A percentile compares a stretch with the other conserved stretches of the same genome.
Evolutionary conservation across 2,329 filamentous ascomycete genomes (phyloP).

Genomic region (Amauroascus verrucosus): DNA sequence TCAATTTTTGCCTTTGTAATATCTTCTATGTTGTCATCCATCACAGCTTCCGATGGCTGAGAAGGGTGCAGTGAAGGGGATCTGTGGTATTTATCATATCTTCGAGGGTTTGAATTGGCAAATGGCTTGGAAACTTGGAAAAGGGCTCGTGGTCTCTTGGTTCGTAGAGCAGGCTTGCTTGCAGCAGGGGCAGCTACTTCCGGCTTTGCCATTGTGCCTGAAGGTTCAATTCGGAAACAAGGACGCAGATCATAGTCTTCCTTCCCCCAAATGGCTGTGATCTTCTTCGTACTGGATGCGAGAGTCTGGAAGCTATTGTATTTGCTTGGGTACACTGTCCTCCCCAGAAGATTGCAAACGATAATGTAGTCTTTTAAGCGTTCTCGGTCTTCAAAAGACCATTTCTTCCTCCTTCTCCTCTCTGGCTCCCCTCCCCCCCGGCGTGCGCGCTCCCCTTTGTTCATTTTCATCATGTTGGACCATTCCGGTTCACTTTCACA

Average conservation of each 20-base stretch:
- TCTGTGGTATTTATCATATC: neutral
- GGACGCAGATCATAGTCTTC: no score
- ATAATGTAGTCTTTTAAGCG: neutral
- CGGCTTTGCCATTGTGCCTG: neutral
- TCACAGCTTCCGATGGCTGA: neutral
- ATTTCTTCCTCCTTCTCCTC: neutral
- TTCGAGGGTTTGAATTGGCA: neutral
- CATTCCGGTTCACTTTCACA: neutral
- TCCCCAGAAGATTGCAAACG: neutral
- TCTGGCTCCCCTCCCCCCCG: no score
- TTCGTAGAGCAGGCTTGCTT: neutral
- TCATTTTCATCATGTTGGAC: neutral
- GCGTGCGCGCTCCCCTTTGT: neutral
- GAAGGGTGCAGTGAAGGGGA: slow-evolving; percentile 3
- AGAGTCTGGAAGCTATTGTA: neutral
- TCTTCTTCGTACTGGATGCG: neutral
- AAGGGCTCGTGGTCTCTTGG: slow-evolving; percentile 7
- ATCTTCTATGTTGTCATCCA: slow-evolving; percentile 8
- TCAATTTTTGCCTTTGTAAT: slow-evolving; percentile 10
- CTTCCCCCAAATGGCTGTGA: neutral
- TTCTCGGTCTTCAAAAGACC: neutral
- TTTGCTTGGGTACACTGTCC: neutral
- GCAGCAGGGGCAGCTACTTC: neutral
- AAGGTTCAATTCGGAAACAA: neutral
- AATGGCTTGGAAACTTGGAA: slow-evolving; percentile 7